Evolutionary conservation across 805 yeast species (phyloP), one percentile per base, ranked within the genome.

Genomic region (Hanseniaspora lindneri): DNA sequence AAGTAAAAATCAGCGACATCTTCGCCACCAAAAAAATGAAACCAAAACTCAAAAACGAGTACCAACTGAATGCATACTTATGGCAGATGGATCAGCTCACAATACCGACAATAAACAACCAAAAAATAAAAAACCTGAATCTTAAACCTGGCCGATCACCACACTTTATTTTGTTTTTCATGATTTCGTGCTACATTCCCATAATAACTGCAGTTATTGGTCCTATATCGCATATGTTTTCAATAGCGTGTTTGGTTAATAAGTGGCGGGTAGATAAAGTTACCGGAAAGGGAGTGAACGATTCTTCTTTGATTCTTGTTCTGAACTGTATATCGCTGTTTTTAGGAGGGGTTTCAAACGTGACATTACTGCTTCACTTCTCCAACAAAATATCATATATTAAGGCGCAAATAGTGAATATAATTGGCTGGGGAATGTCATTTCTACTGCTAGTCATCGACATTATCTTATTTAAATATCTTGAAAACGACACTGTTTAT

Each of bases 131-230:
- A 10, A 46, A 46, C 13, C 27, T 46, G 16, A 21, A 46, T n/a
- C 17, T 46, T 9, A 49, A 41, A 13, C 46, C 41, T 9, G 52
- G 46, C 20, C 43, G 40, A 33, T 49, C 41, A 7, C 20, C 14
- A 25, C 39, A 36, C 8, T 50, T 35, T 24, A 40, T 40, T 29
- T 30, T 44, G n/a, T 84, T 94, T 92, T 81, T 80, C 54, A 56
- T 72, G 13, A 62, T 80, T 0, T 77, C 88, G 3, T 72, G 81
- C 2, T 78, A 79, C 54, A 72, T 84, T 54, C 95, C 95, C 0
- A 70, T 85, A 23, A 59, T 80, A 7, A 78, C 88, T 1, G 86
- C 89, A 4, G 82, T 89, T 54, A 56, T 79, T 32, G 94, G 92
- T 0, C 94, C 95, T 0, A 56, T 85, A 24, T 79, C 89, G 6